Evolutionary conservation across 371 early-diverging fungal species (phyloP), one percentile per base, ranked within the genome.

Genomic region (Coemansia sp.): DNA sequence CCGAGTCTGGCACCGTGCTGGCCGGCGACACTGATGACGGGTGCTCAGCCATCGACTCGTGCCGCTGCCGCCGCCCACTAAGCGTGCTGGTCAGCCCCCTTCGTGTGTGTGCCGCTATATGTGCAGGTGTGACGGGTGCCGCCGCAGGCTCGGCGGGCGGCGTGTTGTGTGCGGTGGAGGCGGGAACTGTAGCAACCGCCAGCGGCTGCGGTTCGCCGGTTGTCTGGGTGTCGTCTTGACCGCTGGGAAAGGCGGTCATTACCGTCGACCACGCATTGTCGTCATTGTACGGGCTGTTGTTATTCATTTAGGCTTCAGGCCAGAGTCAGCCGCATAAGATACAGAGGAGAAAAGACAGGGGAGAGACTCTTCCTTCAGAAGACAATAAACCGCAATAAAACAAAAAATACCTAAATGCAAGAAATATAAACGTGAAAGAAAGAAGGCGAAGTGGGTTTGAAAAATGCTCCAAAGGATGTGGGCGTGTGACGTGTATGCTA

Each of bases 61-160:
- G 60, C 18, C 72, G 44, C 34, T 68, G 68, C 31, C 62, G 58
- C 39, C 72, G 69, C 2, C 72, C 69, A 31, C 72, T 72, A 14
- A 72, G 44, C 5, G 69, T 55, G 55, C 72, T 72, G 8, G 72
- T 72, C 43, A 72, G 56, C 1, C 72, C 72, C 37, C 51, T 31
- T 14, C 72, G 72, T 8, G 51, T 67, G 18, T 63, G 72, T 18
- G 59, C 46, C 0, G 37, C 57, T 10, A 50, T 40, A n/a, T 14
- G 50, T 14, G 57, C 57, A 4, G 52, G 4, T 37, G 52, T 4
- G 32, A 5, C 36, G 1, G 32, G 33, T 33, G 33, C 16, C 33
- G 52, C n/a, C 36, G 33, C 32, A 2, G 4, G 16, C 14, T 32
- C 38, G 24, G 32, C 29, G n/a, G 49, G 36, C 11, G 53, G 40